Percentiles rank a stretch among this genome's conserved stretches.
These are phyloP conservation scores for Dissophora ornata DNA, from an alignment of 192 early-diverging fungal genomes.

Conservation along the genomic window DNA sequence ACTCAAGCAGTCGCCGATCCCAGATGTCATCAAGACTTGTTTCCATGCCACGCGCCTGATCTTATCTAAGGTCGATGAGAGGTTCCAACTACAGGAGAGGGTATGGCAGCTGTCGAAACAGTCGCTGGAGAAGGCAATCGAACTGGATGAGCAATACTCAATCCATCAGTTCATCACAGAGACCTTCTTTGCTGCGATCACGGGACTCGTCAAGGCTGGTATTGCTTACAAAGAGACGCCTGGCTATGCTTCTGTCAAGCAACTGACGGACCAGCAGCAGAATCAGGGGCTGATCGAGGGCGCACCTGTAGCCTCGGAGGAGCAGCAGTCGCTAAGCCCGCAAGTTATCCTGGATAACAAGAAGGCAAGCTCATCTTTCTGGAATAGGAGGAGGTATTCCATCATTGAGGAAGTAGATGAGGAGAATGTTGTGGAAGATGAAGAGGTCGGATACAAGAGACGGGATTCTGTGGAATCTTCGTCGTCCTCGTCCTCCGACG, in stretches of 20 bases:
- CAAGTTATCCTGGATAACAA: constrained; percentile 6
- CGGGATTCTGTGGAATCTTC: background rate
- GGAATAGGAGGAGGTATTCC: constrained; percentile 15
- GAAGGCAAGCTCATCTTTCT: background rate
- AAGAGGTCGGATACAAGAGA: background rate
- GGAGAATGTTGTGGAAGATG: background rate
- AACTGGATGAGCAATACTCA: constrained; percentile 63
- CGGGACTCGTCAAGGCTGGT: constrained; percentile 58
- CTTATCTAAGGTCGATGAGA: constrained; percentile 55
- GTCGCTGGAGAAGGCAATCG: constrained; percentile 61
- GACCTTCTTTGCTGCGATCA: constrained; percentile 54
- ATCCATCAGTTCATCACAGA: constrained; percentile 62
- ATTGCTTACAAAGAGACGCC: constrained; percentile 62
- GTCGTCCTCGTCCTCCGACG: background rate
- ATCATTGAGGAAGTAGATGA: constrained; percentile 26
- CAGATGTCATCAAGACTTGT: constrained; percentile 56
- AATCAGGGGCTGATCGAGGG: background rate
- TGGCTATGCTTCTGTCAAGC: constrained; percentile 40
- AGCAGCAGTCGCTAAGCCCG: constrained; percentile 6
- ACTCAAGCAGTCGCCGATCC: constrained; percentile 67
- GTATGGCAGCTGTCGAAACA: constrained; percentile 60
- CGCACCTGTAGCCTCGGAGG: background rate
- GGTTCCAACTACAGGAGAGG: constrained; percentile 56
- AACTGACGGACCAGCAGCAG: background rate
- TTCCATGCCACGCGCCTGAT: constrained; percentile 36